phyloP scores from a whole-genome alignment of 306 rosid species.

The Rubus parviflorus region DNA sequence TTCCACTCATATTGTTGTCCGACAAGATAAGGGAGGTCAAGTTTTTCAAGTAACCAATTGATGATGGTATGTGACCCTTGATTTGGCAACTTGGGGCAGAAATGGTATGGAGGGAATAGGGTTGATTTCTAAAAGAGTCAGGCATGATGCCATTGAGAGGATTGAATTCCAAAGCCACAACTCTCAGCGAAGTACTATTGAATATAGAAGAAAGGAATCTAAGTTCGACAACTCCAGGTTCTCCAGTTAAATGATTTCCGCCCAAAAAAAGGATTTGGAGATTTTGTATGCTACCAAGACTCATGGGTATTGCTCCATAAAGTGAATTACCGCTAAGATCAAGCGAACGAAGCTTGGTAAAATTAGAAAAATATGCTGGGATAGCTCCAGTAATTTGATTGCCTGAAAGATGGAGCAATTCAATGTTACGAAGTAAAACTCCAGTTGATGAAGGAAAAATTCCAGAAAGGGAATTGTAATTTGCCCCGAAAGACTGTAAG shows the following conservation, averaged over 20 bases:
- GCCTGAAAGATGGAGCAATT: background rate
- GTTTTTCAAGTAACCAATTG: background rate
- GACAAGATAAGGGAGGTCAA: background rate
- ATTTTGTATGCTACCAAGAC: background rate
- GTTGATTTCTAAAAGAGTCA: background rate
- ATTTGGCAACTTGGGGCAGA: background rate
- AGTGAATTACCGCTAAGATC: background rate
- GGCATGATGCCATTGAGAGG: background rate
- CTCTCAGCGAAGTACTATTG: no score
- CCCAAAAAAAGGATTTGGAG: background rate
- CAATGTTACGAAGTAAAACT: background rate
- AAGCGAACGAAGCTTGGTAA: background rate
- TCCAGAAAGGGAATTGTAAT: background rate
- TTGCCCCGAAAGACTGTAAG: no score
- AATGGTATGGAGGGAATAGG: background rate
- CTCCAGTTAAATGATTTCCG: background rate
- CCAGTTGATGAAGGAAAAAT: conserved; percentile 1
- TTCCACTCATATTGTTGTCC: background rate
- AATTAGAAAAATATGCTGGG: conserved; percentile 12
- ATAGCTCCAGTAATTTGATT: background rate
- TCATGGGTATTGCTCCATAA: conserved; percentile 5
- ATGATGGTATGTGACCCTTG: background rate
- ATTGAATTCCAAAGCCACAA: background rate
- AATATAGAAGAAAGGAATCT: background rate
- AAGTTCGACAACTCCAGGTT: background rate